Base-by-base conservation (phyloP, 257 asterid genomes). In the Echites panduratus region DNA sequence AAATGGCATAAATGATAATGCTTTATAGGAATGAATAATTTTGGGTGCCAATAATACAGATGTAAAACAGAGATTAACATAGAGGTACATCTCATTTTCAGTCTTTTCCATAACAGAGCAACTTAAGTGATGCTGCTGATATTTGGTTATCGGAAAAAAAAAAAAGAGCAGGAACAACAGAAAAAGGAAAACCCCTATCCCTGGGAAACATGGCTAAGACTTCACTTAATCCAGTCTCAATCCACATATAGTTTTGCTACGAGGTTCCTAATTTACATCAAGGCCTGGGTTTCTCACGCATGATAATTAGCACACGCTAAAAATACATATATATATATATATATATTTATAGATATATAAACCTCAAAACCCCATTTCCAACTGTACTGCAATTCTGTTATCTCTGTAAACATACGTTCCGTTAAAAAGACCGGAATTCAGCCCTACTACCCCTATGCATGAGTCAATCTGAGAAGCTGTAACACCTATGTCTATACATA, bases 341-440 rank as follows among this genome's bases (percentile, higher is more conserved):
- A 68, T 24, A 24, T 12, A 66, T 19, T 13, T 43, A n/a, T 14
- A 29, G 2, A 35, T 5, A 67, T 5, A 50, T 9, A 17, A 70
- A 57, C 3, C 22, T 5, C 5, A 47, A 24, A 6, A 22, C 50
- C 40, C 40, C 17, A 41, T 41, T 76, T 63, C n/a, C 74, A 38
- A 68, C 72, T 17, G 58, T 26, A 53, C 58, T 27, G 47, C 63
- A 63, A 32, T 71, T 20, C 52, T 35, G 75, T 58, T 45, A 75
- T 47, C 64, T 48, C 67, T 59, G 63, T 49, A 13, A n/a, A 52
- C 58, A 68, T 19, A 29, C 44, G 73, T 58, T 78, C 76, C 79
- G 70, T 65, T 65, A 49, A 77, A 80, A 73, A 72, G 45, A 66
- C 75, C 82, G 67, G 75, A 75, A 66, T 64, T 81, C 77, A 52